phyloP scores from a whole-genome alignment of 2,329 filamentous ascomycete genomes.

The Zarea fungicola region DNA sequence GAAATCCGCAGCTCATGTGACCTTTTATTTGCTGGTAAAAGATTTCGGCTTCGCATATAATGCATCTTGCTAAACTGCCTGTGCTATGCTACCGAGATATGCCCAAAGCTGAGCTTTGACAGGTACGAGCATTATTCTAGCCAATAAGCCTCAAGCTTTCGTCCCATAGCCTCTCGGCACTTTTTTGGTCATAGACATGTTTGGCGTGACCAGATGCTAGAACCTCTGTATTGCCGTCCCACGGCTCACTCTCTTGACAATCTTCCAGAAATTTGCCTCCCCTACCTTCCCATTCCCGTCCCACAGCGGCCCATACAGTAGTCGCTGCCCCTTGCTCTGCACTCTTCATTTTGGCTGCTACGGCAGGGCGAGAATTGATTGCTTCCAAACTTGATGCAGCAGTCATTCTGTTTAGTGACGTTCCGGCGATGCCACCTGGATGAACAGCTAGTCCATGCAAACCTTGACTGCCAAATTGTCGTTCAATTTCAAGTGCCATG shows the following conservation, averaged over 20 bases:
- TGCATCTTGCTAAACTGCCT: too few species aligned
- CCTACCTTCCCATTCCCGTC: background rate
- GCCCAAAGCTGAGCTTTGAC: too few species aligned
- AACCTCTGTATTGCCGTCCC: background rate
- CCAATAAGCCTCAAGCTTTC: background rate
- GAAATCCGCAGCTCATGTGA: too few species aligned
- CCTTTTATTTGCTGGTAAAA: too few species aligned
- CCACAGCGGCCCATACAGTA: background rate
- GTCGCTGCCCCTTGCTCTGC: background rate
- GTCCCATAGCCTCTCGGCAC: background rate
- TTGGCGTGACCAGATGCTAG: background rate
- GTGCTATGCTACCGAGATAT: too few species aligned
- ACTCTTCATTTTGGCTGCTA: background rate
- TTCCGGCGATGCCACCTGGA: constrained; percentile 34
- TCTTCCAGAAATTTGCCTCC: background rate
- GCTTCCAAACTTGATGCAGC: background rate
- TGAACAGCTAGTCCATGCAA: constrained; percentile 38
- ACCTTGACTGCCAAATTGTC: constrained; percentile 34
- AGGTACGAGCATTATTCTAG: too few species aligned
- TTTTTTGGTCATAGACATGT: background rate
- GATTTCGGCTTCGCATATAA: too few species aligned
- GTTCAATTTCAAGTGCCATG: constrained; percentile 42
- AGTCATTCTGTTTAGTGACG: background rate
- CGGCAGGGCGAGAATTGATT: background rate
- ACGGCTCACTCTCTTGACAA: background rate